These are phyloP conservation scores for Adansonia madagascariensis DNA, from an alignment of 441 rosid genomes.

Conservation along the genomic window DNA sequence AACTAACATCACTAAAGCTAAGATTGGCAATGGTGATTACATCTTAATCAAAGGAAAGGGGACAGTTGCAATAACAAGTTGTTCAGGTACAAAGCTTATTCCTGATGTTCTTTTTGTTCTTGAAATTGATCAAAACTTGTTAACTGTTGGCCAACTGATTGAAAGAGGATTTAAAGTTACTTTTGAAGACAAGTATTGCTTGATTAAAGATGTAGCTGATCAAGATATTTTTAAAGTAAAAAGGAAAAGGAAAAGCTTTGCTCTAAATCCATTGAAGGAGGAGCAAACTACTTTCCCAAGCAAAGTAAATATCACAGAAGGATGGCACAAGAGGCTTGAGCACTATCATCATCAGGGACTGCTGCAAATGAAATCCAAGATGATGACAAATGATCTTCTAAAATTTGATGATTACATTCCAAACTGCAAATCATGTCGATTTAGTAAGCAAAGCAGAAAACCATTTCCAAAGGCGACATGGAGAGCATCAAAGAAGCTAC, in stretches of 20 bases:
- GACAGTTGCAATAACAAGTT: neutral
- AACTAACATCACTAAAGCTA: neutral
- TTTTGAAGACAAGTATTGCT: neutral
- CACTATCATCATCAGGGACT: neutral
- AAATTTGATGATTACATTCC: too few species aligned
- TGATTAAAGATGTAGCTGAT: neutral
- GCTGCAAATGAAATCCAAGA: neutral
- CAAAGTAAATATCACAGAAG: neutral
- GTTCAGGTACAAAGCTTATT: neutral
- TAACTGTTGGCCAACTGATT: neutral
- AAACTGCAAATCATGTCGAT: too few species aligned
- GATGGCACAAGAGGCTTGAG: neutral
- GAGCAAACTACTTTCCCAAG: neutral
- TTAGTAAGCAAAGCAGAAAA: too few species aligned
- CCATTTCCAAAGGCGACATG: too few species aligned
- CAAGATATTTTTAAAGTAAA: neutral
- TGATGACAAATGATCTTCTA: too few species aligned
- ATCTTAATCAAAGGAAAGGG: neutral
- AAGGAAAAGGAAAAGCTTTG: neutral
- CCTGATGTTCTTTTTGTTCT: neutral
- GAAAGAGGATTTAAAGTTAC: too few species aligned
- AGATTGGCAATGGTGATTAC: neutral
- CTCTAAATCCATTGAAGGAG: neutral
- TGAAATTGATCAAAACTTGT: too few species aligned
- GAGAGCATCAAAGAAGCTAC: too few species aligned